phyloP scores from a whole-genome alignment of 257 asterid genomes.

The Echites panduratus region DNA sequence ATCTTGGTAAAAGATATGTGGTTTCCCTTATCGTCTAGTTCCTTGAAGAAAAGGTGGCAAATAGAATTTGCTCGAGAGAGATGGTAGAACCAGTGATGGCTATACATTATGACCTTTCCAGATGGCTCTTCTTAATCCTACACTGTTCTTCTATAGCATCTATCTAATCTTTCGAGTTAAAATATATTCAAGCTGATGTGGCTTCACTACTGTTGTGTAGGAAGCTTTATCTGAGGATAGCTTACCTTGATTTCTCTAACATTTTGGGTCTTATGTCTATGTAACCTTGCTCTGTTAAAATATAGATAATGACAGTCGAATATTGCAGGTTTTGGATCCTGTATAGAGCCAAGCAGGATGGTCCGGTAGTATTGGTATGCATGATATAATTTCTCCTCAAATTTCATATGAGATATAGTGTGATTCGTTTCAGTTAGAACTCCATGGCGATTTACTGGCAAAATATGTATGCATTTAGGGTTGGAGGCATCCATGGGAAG shows the following conservation, averaged over 20 bases:
- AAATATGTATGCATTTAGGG: conserved; percentile 46
- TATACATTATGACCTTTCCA: not conserved
- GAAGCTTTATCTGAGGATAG: not conserved
- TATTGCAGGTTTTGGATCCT: conserved; percentile 80
- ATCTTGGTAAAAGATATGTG: not conserved
- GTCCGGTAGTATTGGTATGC: conserved; percentile 89
- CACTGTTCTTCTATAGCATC: not conserved
- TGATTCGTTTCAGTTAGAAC: conserved; percentile 12
- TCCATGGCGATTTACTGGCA: conserved; percentile 14
- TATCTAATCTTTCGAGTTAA: not conserved
- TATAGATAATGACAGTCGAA: conserved; percentile 3
- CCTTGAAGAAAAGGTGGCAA: not conserved
- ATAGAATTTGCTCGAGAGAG: not conserved
- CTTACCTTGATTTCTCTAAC: not conserved
- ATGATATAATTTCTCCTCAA: not conserved
- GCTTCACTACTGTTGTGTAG: not conserved
- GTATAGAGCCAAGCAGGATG: conserved; percentile 87
- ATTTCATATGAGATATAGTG: not conserved
- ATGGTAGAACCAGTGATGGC: not conserved
- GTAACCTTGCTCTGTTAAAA: not conserved
- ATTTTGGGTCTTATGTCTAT: not conserved
- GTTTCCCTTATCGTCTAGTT: not conserved
- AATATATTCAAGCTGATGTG: not conserved
- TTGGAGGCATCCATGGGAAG: conserved; percentile 97
- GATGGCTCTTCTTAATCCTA: not conserved